Base-by-base conservation (phyloP, 2,329 filamentous ascomycete species). In the Nigrograna mackinnonii region DNA sequence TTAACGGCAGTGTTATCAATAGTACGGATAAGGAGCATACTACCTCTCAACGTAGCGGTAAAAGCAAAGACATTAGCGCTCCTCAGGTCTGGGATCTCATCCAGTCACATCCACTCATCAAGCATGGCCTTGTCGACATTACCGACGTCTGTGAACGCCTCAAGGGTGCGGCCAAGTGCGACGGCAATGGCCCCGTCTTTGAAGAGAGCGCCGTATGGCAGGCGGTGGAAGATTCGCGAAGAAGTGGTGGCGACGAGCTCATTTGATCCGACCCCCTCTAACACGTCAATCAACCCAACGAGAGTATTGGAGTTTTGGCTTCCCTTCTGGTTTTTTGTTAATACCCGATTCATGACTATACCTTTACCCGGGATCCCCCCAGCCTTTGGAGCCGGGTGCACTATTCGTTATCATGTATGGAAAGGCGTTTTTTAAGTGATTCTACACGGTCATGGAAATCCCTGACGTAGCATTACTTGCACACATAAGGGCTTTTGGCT, bases 121-220 rank as follows among this genome's bases (percentile, higher is more conserved):
- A 84, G 64, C 79, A 80, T 35, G 90, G 91, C 0, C 74, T 89
- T 16, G 85, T 96, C 19, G 89, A 97, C 66, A 83, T 96, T 11
- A 85, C 79, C 26, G 80, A 87, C 62, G 87, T 96, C 22, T 91
- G 86, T 64, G 87, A 94, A 60, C 77, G 84, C 11, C 73, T 97
- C 39, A 91, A 89, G 72, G 76, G 79, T 14, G 73, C 81, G 57
- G 88, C 89, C 14, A 83, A 85, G 58, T 96, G 91, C 64, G 88
- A 96, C 68, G 91, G 91, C 2, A 86, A 90, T 62, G 74, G 91
- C 0, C 91, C 91, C 2, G 91, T 94, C 30, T 96, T 96, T 57
- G 85, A 87, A 47, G 91, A 96, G 67, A 73, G 79, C 18, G 81
- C 83, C 33, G 85, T 97, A 13, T 68, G 83, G 32, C 74, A 77